These are phyloP conservation scores for Aphanomyces invadans DNA, from an alignment of 352 stramenopile species.

Conservation along the genomic window DNA sequence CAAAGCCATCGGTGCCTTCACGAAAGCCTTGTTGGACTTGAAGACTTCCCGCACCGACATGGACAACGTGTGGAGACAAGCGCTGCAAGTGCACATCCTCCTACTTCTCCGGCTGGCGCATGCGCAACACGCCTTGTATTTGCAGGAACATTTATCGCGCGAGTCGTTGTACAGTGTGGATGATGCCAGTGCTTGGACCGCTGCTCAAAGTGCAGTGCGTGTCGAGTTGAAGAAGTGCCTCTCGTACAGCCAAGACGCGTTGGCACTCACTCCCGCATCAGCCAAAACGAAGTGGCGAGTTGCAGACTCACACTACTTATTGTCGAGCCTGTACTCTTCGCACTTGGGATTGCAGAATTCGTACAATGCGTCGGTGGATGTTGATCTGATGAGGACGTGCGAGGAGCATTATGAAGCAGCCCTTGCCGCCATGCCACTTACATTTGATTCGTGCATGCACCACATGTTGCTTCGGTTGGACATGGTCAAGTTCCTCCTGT, in stretches of 20 bases:
- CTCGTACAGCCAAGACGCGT: not conserved
- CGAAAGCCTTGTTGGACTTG: not conserved
- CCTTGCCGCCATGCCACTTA: not conserved
- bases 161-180: not conserved
- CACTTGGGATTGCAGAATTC: not conserved
- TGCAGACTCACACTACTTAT: constrained; percentile 18
- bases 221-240: constrained; percentile 3
- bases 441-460: constrained; percentile 9
- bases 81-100: constrained; percentile 9
- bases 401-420: not conserved
- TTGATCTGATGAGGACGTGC: not conserved
- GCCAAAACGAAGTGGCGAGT: constrained; percentile 10
- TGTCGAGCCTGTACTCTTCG: constrained; percentile 4
- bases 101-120: constrained; percentile 18
- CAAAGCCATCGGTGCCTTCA: constrained; percentile 21
- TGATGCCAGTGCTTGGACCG: not conserved
- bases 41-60: not conserved
- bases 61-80: not conserved
- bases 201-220: not conserved
- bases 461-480: constrained; percentile 15
- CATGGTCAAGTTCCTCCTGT: constrained; percentile 20
- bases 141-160: constrained; percentile 7
- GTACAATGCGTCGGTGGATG: not conserved
- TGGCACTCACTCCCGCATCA: not conserved
- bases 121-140: constrained; percentile 16